Base-by-base conservation (phyloP, 2,329 filamentous ascomycete genomes). In the Ascocoryne sarcoides region DNA sequence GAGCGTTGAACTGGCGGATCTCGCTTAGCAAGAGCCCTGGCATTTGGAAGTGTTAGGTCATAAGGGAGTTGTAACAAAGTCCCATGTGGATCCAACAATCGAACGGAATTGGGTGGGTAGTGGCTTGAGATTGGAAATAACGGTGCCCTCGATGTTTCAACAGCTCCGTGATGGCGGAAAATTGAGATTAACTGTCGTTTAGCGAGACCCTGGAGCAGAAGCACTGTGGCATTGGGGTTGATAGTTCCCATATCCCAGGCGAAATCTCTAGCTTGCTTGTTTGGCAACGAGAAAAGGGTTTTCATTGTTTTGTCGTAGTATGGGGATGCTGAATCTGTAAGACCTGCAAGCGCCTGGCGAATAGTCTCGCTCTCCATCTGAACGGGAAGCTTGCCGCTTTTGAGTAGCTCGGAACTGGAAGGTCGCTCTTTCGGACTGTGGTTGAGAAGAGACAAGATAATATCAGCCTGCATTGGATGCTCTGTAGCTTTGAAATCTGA, bases 351-450 rank as follows among this genome's bases (percentile, higher is more conserved):
- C 3, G 86, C 85, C 47, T 87, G 79, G 45, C 85, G 77, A 45
- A 95, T 88, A 1, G 84, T 87, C 60, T 95, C 90, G 55, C 90
- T 89, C 61, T 95, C 89, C 64, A 95, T 86, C 57, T 92, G 86
- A 5, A 95, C 75, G 0, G 92, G 92, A 4, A 98, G 71, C 55
- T 88, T 88, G 15, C 86, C 86, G 54, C 84, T 89, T 47, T 85
- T 81, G 2, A 96, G 68, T 9, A 98, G 74, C 45, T 95, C 88
- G 1, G 75, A 69, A 44, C 85, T 89, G 15, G 82, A 86, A 1
- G 90, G 92, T 2, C 92, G 76, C 51, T 89, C 79, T 46, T 79
- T 84, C 1, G 89, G 86, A 40, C 81, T 82, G 54, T 95, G 88
- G 35, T 76, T 87, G 30, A 96, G 72, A 1, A 98, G 68, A 1